Percentiles rank a stretch among this genome's conserved stretches.
Conservation (phyloP, 202 grass and related monocot genomes). For the Saccharum hybrid region DNA sequence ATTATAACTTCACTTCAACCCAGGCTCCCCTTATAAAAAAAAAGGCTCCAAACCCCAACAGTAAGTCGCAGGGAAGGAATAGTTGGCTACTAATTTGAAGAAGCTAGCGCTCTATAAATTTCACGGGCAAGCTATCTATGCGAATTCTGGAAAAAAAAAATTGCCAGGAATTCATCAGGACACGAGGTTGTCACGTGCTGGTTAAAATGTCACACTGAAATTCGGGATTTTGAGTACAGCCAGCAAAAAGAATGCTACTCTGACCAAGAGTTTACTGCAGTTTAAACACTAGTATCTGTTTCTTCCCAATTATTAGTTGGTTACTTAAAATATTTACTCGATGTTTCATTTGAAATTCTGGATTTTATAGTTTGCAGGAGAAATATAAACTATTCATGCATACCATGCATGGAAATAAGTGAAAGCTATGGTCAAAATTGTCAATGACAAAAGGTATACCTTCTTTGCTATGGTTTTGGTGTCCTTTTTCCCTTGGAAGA, state of each 20-base stretch:
- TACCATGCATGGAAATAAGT: constrained; percentile 8
- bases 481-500: constrained; percentile 93
- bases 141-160: not conserved
- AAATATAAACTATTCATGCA: constrained; percentile 10
- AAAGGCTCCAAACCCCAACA: not conserved
- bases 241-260: not conserved
- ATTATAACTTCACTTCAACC: constrained; percentile 15
- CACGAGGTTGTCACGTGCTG: not conserved
- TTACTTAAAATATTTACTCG: constrained; percentile 7
- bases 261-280: not conserved
- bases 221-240: not conserved
- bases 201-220: not conserved
- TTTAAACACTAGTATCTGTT: not conserved
- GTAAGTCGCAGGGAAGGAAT: not conserved
- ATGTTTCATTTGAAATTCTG: constrained; percentile 1
- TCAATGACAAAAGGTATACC: constrained; percentile 48
- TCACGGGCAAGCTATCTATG: not conserved
- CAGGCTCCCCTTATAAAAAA: not conserved
- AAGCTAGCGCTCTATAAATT: not conserved
- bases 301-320: constrained; percentile 3
- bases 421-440: not conserved
- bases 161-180: not conserved
- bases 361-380: not conserved
- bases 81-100: not conserved
- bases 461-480: constrained; percentile 94